Percentiles rank a stretch among this genome's conserved stretches.
Evolutionary conservation across 1,284 basidiomycete genomes (phyloP).

Genomic region (Agaricales sp.): DNA sequence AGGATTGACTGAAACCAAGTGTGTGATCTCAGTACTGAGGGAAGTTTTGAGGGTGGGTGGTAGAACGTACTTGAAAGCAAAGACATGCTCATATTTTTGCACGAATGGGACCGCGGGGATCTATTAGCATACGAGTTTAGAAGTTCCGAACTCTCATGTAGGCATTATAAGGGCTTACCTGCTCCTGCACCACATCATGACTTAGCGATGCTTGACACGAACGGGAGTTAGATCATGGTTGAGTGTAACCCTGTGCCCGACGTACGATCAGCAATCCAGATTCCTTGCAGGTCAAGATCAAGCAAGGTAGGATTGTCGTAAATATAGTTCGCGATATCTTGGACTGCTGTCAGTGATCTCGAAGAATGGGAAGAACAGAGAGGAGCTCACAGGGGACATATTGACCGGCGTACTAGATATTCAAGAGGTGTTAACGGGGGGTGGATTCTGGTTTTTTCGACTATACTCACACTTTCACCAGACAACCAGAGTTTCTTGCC

Average conservation of each 20-base stretch:
- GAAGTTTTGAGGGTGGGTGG: conserved; percentile 5
- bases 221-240: background rate
- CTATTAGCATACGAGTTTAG: conserved; percentile 20
- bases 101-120: conserved; percentile 65
- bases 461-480: conserved; percentile 62
- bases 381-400: conserved; percentile 48
- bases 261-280: conserved; percentile 67
- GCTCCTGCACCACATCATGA: conserved; percentile 45
- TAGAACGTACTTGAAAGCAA: conserved; percentile 51
- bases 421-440: no score
- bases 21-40: no score
- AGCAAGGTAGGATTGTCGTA: conserved; percentile 44
- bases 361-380: background rate
- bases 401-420: conserved; percentile 43
- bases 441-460: no score
- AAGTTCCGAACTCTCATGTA: no score
- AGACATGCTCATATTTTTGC: conserved; percentile 56
- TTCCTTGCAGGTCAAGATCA: conserved; percentile 51
- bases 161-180: no score
- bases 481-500: conserved; percentile 57
- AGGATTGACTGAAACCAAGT: conserved; percentile 44
- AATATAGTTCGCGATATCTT: conserved; percentile 69
- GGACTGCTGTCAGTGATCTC: conserved; percentile 9
- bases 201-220: conserved; percentile 37
- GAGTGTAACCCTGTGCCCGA: conserved; percentile 14